A percentile compares a stretch with the other conserved stretches of the same genome.
phyloP scores from a whole-genome alignment of 2,329 filamentous ascomycete species.

The Monilinia aucupariae region DNA sequence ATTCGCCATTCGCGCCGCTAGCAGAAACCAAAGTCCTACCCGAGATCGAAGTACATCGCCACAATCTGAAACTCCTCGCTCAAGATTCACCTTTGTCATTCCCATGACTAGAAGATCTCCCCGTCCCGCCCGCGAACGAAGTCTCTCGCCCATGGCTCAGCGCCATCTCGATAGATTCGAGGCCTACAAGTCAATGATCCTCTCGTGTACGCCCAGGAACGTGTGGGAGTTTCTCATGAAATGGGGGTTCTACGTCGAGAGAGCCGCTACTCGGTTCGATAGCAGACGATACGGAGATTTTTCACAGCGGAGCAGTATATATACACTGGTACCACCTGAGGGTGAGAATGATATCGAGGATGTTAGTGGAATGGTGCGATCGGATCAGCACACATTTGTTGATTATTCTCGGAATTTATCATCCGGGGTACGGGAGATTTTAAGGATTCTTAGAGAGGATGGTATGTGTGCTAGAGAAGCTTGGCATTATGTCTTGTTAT shows the following conservation, averaged over 20 bases:
- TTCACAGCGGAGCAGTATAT: fast-evolving
- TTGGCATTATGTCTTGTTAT: neutral
- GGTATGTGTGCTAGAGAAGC: neutral
- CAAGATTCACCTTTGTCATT: neutral
- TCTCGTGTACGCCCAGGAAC: fast-evolving
- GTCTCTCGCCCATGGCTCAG: neutral
- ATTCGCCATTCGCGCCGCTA: no score
- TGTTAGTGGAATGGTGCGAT: neutral
- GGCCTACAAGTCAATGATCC: fast-evolving
- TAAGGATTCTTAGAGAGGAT: neutral
- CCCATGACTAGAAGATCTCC: no score
- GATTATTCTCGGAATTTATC: neutral
- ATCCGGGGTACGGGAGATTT: neutral
- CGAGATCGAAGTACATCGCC: no score
- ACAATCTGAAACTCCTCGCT: no score
- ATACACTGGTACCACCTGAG: neutral
- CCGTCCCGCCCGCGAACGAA: neutral
- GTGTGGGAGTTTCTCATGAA: neutral
- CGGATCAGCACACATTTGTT: neutral
- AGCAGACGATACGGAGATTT: neutral
- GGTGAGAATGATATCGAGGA: neutral
- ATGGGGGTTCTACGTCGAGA: neutral
- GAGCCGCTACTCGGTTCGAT: neutral
- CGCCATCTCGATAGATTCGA: neutral
- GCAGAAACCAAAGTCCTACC: no score